These are phyloP conservation scores for Chaetomiaceae sp. DNA, from an alignment of 2,329 filamentous ascomycete genomes.

Conservation along the genomic window DNA sequence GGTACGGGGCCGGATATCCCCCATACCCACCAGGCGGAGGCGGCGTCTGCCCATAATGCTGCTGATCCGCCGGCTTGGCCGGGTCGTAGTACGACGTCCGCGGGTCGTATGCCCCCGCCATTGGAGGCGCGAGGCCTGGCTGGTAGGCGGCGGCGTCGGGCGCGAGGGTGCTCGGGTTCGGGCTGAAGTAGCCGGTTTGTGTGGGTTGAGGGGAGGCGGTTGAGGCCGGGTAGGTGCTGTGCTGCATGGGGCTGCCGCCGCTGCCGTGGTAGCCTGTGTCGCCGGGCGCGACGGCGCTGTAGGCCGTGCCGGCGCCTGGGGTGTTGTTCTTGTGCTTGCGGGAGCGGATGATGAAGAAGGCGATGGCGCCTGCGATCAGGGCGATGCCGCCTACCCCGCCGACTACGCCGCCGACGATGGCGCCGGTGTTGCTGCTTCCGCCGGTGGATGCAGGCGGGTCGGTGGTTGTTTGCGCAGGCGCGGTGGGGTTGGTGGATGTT, in stretches of 20 bases:
- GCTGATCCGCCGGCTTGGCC: conserved; percentile 4
- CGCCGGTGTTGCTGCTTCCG: conserved; percentile 24
- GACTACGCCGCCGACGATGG: conserved; percentile 31
- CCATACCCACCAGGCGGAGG: background rate
- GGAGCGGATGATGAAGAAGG: conserved; percentile 26
- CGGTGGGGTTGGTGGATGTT: background rate
- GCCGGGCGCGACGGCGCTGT: conserved; percentile 20
- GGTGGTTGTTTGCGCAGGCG: background rate
- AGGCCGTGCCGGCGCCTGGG: conserved; percentile 10
- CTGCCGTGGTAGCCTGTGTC: conserved; percentile 7
- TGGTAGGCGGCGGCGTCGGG: conserved; percentile 12
- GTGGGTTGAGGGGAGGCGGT: conserved; percentile 11
- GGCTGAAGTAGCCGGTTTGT: conserved; percentile 8
- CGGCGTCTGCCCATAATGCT: background rate
- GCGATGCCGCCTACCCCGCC: conserved; percentile 29
- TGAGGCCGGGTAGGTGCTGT: background rate
- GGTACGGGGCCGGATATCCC: conserved; percentile 1
- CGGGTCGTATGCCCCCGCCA: conserved; percentile 10
- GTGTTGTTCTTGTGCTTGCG: conserved; percentile 26
- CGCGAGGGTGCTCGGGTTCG: background rate
- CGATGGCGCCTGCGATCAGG: conserved; percentile 24
- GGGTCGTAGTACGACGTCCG: conserved; percentile 22
- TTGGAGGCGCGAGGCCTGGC: background rate
- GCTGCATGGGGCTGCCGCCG: background rate
- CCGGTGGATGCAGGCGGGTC: background rate